Conservation (phyloP, 345 rosid species). For the Brassica cretica region DNA sequence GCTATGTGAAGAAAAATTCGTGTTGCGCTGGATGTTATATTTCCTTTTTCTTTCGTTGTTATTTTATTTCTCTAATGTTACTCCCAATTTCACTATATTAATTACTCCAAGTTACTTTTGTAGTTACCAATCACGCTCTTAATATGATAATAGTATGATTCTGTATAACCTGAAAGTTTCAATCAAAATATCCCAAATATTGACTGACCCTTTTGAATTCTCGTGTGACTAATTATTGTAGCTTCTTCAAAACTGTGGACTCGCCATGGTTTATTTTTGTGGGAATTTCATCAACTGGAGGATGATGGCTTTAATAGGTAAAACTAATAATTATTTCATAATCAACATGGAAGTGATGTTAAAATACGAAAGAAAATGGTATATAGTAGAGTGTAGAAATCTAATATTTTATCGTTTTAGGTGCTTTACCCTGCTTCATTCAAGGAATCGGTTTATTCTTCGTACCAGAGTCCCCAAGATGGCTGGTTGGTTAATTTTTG, state of each 20-base stretch:
- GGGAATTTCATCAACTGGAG: conserved; percentile 42
- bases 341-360: neutral
- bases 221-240: conserved; percentile 8
- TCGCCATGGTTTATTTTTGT: conserved; percentile 25
- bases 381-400: neutral
- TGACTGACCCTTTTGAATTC: neutral
- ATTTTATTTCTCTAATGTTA: no score
- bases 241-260: conserved; percentile 40
- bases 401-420: conserved; percentile 21
- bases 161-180: neutral
- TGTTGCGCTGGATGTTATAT: no score
- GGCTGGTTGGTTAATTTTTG: conserved; percentile 40
- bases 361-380: neutral
- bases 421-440: conserved; percentile 40
- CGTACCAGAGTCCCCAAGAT: conserved; percentile 65
- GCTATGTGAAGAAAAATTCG: no score
- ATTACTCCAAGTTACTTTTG: no score
- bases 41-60: no score
- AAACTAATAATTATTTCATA: neutral
- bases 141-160: neutral
- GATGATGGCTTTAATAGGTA: conserved; percentile 37
- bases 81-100: no score
- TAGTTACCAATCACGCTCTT: no score
- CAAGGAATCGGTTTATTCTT: conserved; percentile 46
- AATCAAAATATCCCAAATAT: neutral